Conservation (phyloP, 2,329 filamentous ascomycete species). For the Hypoxylon sp. region DNA sequence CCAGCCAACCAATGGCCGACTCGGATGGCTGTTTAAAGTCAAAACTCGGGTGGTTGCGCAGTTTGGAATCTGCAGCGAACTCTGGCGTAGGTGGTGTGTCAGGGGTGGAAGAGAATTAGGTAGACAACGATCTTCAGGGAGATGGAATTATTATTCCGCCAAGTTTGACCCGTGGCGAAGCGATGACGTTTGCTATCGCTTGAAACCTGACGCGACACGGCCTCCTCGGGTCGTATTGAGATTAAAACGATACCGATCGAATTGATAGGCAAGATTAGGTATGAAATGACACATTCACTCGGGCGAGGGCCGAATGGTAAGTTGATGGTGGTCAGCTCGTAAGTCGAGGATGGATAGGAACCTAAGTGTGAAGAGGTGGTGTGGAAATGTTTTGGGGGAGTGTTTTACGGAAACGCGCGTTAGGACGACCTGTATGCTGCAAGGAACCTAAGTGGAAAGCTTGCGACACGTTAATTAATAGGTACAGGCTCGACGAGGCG, state of each 20-base stretch:
- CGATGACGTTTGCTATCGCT: slow-evolving; percentile 38
- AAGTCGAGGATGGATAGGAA: slow-evolving; percentile 30
- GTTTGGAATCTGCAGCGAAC: slow-evolving; percentile 25
- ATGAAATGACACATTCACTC: slow-evolving; percentile 31
- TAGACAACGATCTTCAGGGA: slow-evolving; percentile 39
- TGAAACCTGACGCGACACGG: slow-evolving; percentile 35
- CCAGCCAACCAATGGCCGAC: slow-evolving; percentile 33
- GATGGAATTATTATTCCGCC: slow-evolving; percentile 29
- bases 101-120: slow-evolving; percentile 38
- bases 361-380: slow-evolving; percentile 10
- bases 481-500: slow-evolving; percentile 4
- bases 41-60: slow-evolving; percentile 29
- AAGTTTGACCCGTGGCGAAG: slow-evolving; percentile 31
- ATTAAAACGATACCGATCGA: slow-evolving; percentile 39
- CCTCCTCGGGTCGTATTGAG: slow-evolving; percentile 14
- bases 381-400: slow-evolving; percentile 11
- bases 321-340: slow-evolving; percentile 34
- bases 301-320: slow-evolving; percentile 7
- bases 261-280: slow-evolving; percentile 37
- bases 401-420: slow-evolving; percentile 37
- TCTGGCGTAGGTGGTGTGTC: slow-evolving; percentile 32
- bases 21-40: slow-evolving; percentile 23
- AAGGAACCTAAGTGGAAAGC: slow-evolving; percentile 35
- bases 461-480: slow-evolving; percentile 13
- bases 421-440: slow-evolving; percentile 33